Evolutionary conservation across 129 eudicot species (phyloP), one percentile per base, ranked within the genome.

Genomic region (Pseudognaphalium luteoalbum): DNA sequence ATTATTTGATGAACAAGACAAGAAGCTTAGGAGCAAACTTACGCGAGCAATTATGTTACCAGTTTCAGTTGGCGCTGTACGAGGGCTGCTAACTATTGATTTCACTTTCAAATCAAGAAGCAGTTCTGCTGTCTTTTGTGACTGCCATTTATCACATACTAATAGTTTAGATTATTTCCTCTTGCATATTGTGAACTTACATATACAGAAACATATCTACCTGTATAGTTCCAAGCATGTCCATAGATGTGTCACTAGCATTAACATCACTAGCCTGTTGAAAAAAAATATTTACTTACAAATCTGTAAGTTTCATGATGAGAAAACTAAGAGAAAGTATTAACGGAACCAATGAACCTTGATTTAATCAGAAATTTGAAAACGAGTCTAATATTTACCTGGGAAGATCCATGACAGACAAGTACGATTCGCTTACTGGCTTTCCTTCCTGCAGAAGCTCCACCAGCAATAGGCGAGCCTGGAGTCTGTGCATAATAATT

Each of bases 101-200:
- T 77, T 86, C 83, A 95, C 86, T 37, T 83, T 95, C 81, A 89
- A 81, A 86, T 95, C 99, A 83, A 95, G 99, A 71, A 95, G 90
- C 80, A 95, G 84, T 87, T 95, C 99, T 22, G 99, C 99, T 44
- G 89, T 87, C 89, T 95, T 95, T 79, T 91, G 99, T 5, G 99
- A 88, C 99, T 95, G 91, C 51, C 71, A 47, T 63, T 58, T 60
- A 61, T 77, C 33, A 32, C 72, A 37, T 60, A 68, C 11, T 30
- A 29, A 21, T 12, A 12, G 6, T 56, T 75, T 15, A 71, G 63
- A 76, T 20, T 5, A 57, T 29, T 73, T 72, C 19, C 47, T 50
- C 20, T 11, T 29, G 74, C 70, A 42, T 21, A 35, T 76, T 3
- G 25, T 69, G 41, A 7, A 67, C 70, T 63, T 5, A 30, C 28